These are phyloP conservation scores for Endoconidiophora polonica DNA, from an alignment of 2,329 filamentous ascomycete species.

Conservation along the genomic window DNA sequence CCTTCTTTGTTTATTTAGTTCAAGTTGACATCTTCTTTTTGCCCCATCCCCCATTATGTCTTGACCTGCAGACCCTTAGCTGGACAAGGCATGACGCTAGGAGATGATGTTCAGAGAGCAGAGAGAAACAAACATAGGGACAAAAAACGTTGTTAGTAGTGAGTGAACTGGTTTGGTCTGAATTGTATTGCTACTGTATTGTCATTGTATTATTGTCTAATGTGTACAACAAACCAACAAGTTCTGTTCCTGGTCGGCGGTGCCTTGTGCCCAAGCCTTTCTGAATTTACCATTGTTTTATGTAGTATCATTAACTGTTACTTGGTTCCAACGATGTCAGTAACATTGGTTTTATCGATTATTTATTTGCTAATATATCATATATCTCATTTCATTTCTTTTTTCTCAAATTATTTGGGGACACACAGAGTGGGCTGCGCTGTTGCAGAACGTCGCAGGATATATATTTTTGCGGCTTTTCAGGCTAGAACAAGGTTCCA, in stretches of 20 bases:
- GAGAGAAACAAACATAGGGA: not conserved
- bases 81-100: too few species aligned
- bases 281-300: slow-evolving; percentile 7
- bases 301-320: not conserved
- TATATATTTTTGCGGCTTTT: not conserved
- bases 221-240: not conserved
- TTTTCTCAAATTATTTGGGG: too few species aligned
- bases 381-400: not conserved
- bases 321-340: not conserved
- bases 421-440: too few species aligned
- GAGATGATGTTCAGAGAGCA: not conserved
- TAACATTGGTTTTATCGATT: too few species aligned
- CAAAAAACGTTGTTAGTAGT: not conserved
- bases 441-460: too few species aligned
- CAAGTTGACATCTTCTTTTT: too few species aligned
- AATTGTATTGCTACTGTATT: not conserved
- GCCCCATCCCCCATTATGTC: too few species aligned
- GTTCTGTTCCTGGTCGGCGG: not conserved
- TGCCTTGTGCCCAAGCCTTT: not conserved
- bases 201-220: not conserved
- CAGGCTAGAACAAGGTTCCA: not conserved
- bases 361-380: not conserved
- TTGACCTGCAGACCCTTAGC: too few species aligned
- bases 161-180: too few species aligned
- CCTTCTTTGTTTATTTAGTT: too few species aligned